Percentiles rank a stretch among this genome's conserved stretches.
Evolutionary conservation across 179 eudicot genomes (phyloP).

Genomic region (Dionaea muscipula): DNA sequence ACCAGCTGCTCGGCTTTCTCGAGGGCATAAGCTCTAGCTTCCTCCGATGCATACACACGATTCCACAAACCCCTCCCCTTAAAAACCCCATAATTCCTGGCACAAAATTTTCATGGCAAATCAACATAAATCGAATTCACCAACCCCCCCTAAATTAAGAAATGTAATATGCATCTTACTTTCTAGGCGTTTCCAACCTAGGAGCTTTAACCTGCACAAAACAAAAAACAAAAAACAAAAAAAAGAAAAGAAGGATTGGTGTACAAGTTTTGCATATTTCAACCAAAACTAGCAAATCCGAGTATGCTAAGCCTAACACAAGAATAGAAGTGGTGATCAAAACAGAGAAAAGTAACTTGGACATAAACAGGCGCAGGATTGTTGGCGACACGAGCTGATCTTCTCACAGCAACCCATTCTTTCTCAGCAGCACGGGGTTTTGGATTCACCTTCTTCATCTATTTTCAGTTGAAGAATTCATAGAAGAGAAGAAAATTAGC

Average conservation of each 20-base stretch:
- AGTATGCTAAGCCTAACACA: neutral
- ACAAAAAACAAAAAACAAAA: neutral
- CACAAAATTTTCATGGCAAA: neutral
- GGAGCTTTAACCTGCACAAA: constrained; percentile 13
- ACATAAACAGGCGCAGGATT: constrained; percentile 50
- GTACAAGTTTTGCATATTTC: neutral
- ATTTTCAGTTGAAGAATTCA: constrained; percentile 16
- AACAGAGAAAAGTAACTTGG: constrained; percentile 23
- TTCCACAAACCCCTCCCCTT: constrained; percentile 40
- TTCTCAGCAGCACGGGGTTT: constrained; percentile 35
- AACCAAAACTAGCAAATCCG: neutral
- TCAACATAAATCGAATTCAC: neutral
- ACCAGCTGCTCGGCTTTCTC: constrained; percentile 44
- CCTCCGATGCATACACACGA: constrained; percentile 57
- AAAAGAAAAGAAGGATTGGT: too few relatives aligned
- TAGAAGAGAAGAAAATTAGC: neutral
- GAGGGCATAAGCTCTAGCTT: constrained; percentile 41
- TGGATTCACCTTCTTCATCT: constrained; percentile 46
- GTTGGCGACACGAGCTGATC: constrained; percentile 53
- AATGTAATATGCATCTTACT: constrained; percentile 10
- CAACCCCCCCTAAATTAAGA: too few relatives aligned
- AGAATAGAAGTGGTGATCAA: neutral
- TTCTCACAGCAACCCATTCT: constrained; percentile 39
- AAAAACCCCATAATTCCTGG: constrained; percentile 30
- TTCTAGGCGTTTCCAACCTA: constrained; percentile 19